Evolutionary conservation across 495 filamentous ascomycete species (phyloP), one percentile per base, ranked within the genome.

Genomic region (Elaphomyces granulatus): DNA sequence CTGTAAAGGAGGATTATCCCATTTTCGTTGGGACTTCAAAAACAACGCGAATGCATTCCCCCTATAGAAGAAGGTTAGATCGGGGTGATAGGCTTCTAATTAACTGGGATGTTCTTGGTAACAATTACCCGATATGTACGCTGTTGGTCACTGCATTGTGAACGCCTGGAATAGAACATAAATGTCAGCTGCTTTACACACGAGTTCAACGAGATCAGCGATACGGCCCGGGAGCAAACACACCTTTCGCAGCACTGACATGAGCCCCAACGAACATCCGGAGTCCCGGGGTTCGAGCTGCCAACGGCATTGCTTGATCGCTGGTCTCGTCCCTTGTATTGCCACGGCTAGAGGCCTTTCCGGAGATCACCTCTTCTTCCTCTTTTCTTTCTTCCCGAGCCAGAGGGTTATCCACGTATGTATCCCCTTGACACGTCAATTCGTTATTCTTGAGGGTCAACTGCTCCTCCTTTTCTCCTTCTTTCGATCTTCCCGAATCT

Each of bases 21-120:
- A 98, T 63, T 92, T 95, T 31, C 84, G 75, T 54, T 96, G 92
- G 0, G 82, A 90, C 54, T 96, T 96, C 41, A 96, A 70, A 59
- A 98, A 98, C 15, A 96, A 60, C 10, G 90, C 90, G 45, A 95
- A 90, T 15, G 87, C 75, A 52, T 98, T 98, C 16, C 78, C 86
- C 40, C 87, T 77, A 32, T n/a, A n/a, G n/a, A n/a, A n/a, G n/a
- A n/a, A n/a, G n/a, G n/a, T n/a, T n/a, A 14, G 12, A 12, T 21
- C 20, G 33, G 14, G 32, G 9, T 10, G 15, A 28, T 7, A 46
- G 20, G 14, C 20, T 18, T 8, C 8, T 35, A 21, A 10, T 30
- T 3, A 16, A 40, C 19, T 34, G 16, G 17, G 15, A n/a, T n/a
- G n/a, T n/a, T n/a, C n/a, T n/a, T n/a, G n/a, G n/a, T n/a, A n/a